A percentile compares a stretch with the other conserved stretches of the same genome.
phyloP scores from a whole-genome alignment of 129 eudicot genomes.

The Arctium minus region DNA sequence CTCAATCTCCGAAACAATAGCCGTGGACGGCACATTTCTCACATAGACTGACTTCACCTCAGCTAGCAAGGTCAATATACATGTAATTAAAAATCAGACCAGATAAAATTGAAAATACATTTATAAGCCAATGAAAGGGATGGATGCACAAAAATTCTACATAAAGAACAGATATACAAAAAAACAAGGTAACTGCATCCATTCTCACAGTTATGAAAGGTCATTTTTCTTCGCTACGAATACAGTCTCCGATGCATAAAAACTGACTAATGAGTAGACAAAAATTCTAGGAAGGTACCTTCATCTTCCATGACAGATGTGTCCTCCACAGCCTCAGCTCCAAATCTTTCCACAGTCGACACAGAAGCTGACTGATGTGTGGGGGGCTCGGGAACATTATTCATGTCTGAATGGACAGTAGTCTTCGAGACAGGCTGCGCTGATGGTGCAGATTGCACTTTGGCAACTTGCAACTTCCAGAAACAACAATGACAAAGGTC shows the following conservation, averaged over 20 bases:
- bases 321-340: slow-evolving; percentile 53
- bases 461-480: slow-evolving; percentile 68
- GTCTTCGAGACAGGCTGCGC: slow-evolving; percentile 45
- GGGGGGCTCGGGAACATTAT: slow-evolving; percentile 40
- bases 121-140: not conserved
- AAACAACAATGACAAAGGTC: slow-evolving; percentile 17
- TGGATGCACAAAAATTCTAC: not conserved
- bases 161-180: not conserved
- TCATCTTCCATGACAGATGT: slow-evolving; percentile 53
- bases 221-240: not conserved
- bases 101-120: not conserved
- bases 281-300: slow-evolving; percentile 37
- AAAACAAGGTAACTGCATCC: not conserved
- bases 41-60: slow-evolving; percentile 92
- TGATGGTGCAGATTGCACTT: slow-evolving; percentile 53
- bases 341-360: slow-evolving; percentile 33
- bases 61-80: slow-evolving; percentile 29
- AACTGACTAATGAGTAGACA: not conserved
- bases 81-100: not conserved
- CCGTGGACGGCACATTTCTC: slow-evolving; percentile 67
- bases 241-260: not conserved
- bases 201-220: not conserved
- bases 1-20: slow-evolving; percentile 71
- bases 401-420: slow-evolving; percentile 52
- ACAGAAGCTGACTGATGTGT: slow-evolving; percentile 47